Evolutionary conservation across 495 filamentous ascomycete genomes (phyloP), one percentile per base, ranked within the genome.

Genomic region (Opeltia flavorubescens): DNA sequence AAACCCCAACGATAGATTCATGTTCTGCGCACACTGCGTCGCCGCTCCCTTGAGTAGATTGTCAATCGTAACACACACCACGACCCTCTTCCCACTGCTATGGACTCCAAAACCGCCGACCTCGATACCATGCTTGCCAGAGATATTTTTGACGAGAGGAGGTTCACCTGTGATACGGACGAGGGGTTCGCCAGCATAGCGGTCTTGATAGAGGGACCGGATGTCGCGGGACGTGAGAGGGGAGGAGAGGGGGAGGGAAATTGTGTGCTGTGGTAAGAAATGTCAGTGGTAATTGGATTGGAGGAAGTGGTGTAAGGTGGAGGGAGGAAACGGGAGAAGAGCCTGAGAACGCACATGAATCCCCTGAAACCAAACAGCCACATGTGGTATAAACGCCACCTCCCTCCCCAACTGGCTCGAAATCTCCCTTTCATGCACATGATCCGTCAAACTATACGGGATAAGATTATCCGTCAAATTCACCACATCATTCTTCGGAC

Each of bases 21-120:
- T 94, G 64, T 95, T 95, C 72, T 88, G 61, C 40, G 95, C 64
- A 66, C 87, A 94, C 67, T 96, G 91, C 41, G 91, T 98, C 5
- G 87, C 88, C 31, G 91, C 91, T 31, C 91, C 91, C 77, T 98
- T 98, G 46, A 94, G 71, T 50, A 96, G 68, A 66, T 98, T 96
- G 63, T 98, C 91, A 54, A 98, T 96, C n/a, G 89, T 95, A 18
- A 83, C 89, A 60, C 88, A 94, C 43, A 98, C 78, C 43, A 98
- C 91, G 0, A 89, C 91, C 28, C 91, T 74, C 71, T 86, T 89
- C 39, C 89, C 89, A 23, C 73, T 74, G 48, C 77, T 84, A 67
- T 95, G 84, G 34, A 95, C 89, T 34, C 81, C 87, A 56, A 96
- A 95, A 21, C 89, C 88, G 49, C 91, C 91, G 63, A 98, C 40